Evolutionary conservation across 2,329 filamentous ascomycete species (phyloP).

Genomic region (Penicillium sclerotiorum): DNA sequence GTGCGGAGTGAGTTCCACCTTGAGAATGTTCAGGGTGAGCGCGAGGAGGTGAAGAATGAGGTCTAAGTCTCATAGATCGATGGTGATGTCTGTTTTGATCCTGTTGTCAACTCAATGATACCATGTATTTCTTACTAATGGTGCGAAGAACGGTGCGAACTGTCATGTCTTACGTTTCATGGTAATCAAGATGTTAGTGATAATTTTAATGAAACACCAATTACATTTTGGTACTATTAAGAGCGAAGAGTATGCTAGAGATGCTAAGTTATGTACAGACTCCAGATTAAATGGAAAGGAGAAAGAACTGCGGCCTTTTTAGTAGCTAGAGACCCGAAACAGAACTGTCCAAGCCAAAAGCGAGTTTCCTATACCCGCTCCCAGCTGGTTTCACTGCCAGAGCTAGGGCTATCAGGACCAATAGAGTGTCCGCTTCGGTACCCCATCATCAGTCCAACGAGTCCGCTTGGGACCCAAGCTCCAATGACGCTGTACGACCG

Average conservation of each 20-base stretch:
- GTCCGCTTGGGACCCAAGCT: slow-evolving; percentile 70
- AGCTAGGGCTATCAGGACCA: slow-evolving; percentile 29
- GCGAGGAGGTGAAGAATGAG: not conserved
- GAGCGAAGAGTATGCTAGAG: slow-evolving; percentile 17
- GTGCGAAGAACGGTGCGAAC: too few species aligned
- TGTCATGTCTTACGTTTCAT: slow-evolving; percentile 2
- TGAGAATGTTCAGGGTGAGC: not conserved
- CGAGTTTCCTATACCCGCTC: slow-evolving; percentile 37
- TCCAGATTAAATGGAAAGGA: too few species aligned
- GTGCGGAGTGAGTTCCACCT: not conserved
- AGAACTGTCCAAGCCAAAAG: too few species aligned
- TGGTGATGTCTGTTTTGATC: too few species aligned
- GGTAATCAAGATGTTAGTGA: not conserved
- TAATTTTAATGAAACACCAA: slow-evolving; percentile 9
- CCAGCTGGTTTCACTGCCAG: slow-evolving; percentile 40
- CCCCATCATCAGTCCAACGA: slow-evolving; percentile 95
- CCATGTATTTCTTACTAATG: too few species aligned
- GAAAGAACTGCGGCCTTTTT: too few species aligned
- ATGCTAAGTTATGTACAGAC: too few species aligned
- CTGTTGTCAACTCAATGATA: too few species aligned
- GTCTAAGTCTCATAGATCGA: not conserved
- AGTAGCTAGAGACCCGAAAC: too few species aligned
- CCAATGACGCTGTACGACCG: slow-evolving; percentile 84
- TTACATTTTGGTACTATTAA: slow-evolving; percentile 9
- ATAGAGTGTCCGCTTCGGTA: slow-evolving; percentile 51